These are phyloP conservation scores for Fimicolochytrium jonesii DNA, from an alignment of 192 early-diverging fungal species.

Conservation along the genomic window DNA sequence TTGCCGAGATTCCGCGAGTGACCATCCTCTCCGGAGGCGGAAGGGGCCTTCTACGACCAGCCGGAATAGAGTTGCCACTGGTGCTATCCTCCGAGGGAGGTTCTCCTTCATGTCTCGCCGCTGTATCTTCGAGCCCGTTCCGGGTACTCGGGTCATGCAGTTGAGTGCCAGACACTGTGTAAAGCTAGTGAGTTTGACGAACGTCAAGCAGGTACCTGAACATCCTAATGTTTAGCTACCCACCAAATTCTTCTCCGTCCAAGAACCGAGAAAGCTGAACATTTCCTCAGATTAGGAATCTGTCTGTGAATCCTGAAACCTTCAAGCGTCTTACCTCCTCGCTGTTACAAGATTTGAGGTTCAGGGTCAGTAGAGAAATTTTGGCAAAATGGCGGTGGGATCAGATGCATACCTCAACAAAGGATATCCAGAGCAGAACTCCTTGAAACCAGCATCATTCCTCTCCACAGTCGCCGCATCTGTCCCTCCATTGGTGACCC, in stretches of 20 bases:
- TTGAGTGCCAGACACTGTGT: not conserved
- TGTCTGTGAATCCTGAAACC: not conserved
- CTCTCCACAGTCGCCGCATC: not conserved
- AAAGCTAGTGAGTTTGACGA: too few species aligned
- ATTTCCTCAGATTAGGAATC: not conserved
- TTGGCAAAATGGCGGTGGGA: not conserved
- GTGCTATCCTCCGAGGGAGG: not conserved
- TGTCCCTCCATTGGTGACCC: not conserved
- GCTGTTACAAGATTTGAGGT: not conserved
- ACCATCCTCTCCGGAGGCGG: conserved; percentile 28
- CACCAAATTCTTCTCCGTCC: not conserved
- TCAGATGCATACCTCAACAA: not conserved
- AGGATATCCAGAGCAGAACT: conserved; percentile 1
- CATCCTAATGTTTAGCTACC: not conserved
- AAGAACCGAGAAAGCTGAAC: not conserved
- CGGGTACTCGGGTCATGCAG: not conserved
- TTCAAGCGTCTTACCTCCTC: not conserved
- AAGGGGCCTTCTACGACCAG: conserved; percentile 2
- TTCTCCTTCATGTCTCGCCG: not conserved
- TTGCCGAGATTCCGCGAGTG: conserved; percentile 22
- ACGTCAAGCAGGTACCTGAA: not conserved
- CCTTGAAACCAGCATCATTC: conserved; percentile 2
- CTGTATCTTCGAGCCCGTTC: not conserved
- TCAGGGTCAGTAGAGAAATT: not conserved
- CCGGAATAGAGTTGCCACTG: not conserved